Percentiles rank a stretch among this genome's conserved stretches.
Conservation (phyloP, 345 rosid species). For the Heritiera littoralis region DNA sequence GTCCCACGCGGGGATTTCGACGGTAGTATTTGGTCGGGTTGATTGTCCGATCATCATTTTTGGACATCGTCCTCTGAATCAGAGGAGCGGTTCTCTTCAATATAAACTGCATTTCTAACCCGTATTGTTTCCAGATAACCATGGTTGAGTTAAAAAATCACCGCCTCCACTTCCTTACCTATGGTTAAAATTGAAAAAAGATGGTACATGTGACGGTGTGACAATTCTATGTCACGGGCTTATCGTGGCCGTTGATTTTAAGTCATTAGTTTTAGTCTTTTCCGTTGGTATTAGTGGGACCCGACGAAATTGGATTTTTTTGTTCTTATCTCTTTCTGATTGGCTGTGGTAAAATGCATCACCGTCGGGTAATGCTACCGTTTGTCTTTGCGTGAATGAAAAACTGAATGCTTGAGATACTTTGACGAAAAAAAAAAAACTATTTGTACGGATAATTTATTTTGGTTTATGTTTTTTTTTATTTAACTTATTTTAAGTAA, state of each 20-base stretch:
- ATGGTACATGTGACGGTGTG: constrained; percentile 5
- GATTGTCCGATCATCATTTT: constrained; percentile 62
- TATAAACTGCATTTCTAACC: constrained; percentile 47
- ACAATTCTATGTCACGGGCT: constrained; percentile 18
- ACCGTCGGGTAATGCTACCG: constrained; percentile 24
- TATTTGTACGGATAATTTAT: too few species aligned
- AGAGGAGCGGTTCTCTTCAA: not conserved
- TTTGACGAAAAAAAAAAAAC: constrained; percentile 5
- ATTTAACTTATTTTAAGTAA: too few species aligned
- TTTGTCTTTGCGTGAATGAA: not conserved
- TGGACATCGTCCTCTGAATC: constrained; percentile 10
- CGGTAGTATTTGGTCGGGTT: constrained; percentile 45
- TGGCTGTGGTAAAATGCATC: not conserved
- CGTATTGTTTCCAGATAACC: constrained; percentile 29
- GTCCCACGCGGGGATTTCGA: constrained; percentile 62
- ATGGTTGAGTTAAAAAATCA: constrained; percentile 34
- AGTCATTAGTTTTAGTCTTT: not conserved
- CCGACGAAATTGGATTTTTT: not conserved
- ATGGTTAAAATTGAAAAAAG: constrained; percentile 39
- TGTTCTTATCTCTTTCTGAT: not conserved
- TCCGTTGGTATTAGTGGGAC: not conserved
- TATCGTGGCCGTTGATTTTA: constrained; percentile 33
- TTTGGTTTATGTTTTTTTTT: too few species aligned
- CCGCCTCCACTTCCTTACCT: constrained; percentile 37
- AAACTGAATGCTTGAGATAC: constrained; percentile 20